phyloP scores from a whole-genome alignment of 1,284 basidiomycete genomes.

The Cerioporus squamosus region DNA sequence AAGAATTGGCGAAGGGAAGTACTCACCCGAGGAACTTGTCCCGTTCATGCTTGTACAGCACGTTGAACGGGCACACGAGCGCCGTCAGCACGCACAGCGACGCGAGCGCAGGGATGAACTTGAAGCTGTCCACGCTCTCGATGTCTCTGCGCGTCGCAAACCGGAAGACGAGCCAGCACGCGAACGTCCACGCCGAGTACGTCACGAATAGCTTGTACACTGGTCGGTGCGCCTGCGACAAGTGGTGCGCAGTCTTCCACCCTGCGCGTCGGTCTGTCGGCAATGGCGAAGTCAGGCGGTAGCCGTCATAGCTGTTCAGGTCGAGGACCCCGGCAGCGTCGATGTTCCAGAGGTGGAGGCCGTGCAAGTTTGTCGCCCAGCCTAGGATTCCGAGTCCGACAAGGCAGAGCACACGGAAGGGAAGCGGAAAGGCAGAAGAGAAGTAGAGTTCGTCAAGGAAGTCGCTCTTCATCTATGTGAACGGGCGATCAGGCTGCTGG shows the following conservation, averaged over 20 bases:
- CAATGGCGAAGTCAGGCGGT: slow-evolving; percentile 36
- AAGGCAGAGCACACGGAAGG: slow-evolving; percentile 44
- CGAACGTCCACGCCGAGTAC: slow-evolving; percentile 63
- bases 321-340: slow-evolving; percentile 76
- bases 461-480: slow-evolving; percentile 22
- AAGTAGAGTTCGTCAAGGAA: slow-evolving; percentile 30
- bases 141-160: slow-evolving; percentile 59
- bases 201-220: slow-evolving; percentile 70
- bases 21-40: slow-evolving; percentile 78
- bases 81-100: slow-evolving; percentile 59
- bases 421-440: slow-evolving; percentile 40
- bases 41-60: slow-evolving; percentile 70
- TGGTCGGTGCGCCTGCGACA: slow-evolving; percentile 54
- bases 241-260: slow-evolving; percentile 39
- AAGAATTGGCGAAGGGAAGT: neutral
- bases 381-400: slow-evolving; percentile 43
- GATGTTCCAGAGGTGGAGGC: slow-evolving; percentile 74
- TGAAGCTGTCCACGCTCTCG: slow-evolving; percentile 70
- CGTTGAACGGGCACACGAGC: slow-evolving; percentile 69
- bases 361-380: slow-evolving; percentile 83
- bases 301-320: slow-evolving; percentile 44
- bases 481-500: slow-evolving; percentile 6
- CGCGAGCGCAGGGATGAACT: slow-evolving; percentile 75
- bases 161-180: slow-evolving; percentile 72
- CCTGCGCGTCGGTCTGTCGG: slow-evolving; percentile 35